A percentile compares a stretch with the other conserved stretches of the same genome.
Evolutionary conservation across 2,329 filamentous ascomycete species (phyloP).

Genomic region (Nemania sp.): DNA sequence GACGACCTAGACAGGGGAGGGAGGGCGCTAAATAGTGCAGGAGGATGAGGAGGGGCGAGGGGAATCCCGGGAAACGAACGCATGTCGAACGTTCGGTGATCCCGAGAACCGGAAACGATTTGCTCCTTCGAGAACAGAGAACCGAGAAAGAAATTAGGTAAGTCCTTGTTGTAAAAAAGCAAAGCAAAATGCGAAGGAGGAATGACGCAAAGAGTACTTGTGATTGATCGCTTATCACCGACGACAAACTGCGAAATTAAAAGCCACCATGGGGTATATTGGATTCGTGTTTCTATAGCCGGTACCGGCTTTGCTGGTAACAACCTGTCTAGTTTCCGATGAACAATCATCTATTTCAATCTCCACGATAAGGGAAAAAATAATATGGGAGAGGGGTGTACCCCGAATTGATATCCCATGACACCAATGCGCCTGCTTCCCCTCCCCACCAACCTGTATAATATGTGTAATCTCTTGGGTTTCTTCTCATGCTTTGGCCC

Average conservation of each 20-base stretch:
- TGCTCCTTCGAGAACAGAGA: too few species aligned
- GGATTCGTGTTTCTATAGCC: background rate
- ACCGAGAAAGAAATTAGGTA: too few species aligned
- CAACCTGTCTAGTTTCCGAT: conserved; percentile 19
- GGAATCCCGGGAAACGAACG: background rate
- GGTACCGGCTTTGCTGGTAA: conserved; percentile 1
- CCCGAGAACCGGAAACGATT: background rate
- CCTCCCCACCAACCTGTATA: conserved; percentile 12
- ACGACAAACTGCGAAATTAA: background rate
- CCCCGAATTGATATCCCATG: conserved; percentile 15
- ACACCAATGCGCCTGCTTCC: conserved; percentile 21
- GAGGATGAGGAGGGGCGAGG: too few species aligned
- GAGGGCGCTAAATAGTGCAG: background rate
- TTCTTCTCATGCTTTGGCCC: conserved; percentile 22
- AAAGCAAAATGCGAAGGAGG: too few species aligned
- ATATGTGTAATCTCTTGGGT: conserved; percentile 23
- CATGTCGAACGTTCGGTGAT: conserved; percentile 2
- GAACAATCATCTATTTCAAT: conserved; percentile 20
- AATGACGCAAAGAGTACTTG: background rate
- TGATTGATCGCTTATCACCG: background rate
- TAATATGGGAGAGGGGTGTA: conserved; percentile 17
- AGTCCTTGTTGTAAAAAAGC: too few species aligned
- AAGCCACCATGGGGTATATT: conserved; percentile 3
- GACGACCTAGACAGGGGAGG: background rate
- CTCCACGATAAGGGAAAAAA: conserved; percentile 15